These are phyloP conservation scores for Aspergillus phoenicis DNA, from an alignment of 2,329 filamentous ascomycete species.

Conservation along the genomic window DNA sequence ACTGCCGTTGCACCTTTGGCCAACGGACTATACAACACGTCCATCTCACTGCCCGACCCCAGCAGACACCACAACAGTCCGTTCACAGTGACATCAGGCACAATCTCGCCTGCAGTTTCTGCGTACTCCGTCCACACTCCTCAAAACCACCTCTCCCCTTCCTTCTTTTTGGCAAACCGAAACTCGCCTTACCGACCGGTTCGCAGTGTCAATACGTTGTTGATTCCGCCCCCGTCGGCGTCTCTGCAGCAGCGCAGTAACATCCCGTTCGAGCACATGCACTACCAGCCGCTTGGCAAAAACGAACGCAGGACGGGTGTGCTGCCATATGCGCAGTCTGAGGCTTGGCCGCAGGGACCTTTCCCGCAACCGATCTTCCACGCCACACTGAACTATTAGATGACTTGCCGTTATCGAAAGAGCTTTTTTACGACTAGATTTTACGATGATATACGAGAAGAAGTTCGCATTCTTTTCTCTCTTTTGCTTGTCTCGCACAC, in stretches of 20 bases:
- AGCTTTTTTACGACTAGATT: conserved; percentile 29
- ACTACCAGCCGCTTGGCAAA: conserved; percentile 77
- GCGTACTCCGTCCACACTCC: conserved; percentile 62
- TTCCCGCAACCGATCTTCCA: conserved; percentile 35
- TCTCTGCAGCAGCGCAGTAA: conserved; percentile 71
- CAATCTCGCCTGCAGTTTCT: conserved; percentile 69
- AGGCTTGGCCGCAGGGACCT: conserved; percentile 44
- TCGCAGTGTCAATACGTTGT: conserved; percentile 83
- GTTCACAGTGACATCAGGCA: conserved; percentile 55
- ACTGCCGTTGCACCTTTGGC: conserved; percentile 32
- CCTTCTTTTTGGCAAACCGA: conserved; percentile 81
- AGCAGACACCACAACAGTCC: conserved; percentile 53
- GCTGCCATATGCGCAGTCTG: conserved; percentile 59
- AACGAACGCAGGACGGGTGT: conserved; percentile 67
- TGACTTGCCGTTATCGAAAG: conserved; percentile 13
- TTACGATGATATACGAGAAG: conserved; percentile 32
- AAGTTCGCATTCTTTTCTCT: conserved; percentile 22
- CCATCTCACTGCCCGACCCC: conserved; percentile 37
- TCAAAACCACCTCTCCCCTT: conserved; percentile 78
- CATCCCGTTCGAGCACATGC: conserved; percentile 71
- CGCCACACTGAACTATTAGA: conserved; percentile 33
- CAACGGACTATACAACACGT: conserved; percentile 33
- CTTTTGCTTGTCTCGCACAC: background rate
- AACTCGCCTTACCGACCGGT: conserved; percentile 92
- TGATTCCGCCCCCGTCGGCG: conserved; percentile 80